Base-by-base conservation (phyloP, 208 protist genomes). In the Entamoeba invadens region DNA sequence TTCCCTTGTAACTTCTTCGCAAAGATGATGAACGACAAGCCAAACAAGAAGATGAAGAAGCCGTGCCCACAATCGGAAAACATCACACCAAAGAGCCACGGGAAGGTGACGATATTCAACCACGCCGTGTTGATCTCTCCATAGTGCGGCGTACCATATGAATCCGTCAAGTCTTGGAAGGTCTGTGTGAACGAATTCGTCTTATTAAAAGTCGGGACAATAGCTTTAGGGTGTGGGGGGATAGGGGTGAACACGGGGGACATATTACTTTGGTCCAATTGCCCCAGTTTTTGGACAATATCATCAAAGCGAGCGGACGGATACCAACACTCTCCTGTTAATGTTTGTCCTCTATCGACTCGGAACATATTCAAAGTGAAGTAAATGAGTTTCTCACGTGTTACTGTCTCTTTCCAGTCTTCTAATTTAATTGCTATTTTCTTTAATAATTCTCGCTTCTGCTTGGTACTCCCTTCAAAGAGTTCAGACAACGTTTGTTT, bases 71-170 rank as follows among this genome's bases (percentile, higher is more conserved):
- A 96, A 95, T 99, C 99, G 93, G 98, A 98, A 96, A 99, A 99
- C 99, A 99, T 99, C 93, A 99, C 97, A 93, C 97, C 98, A 95
- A 99, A 99, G 4, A 99, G 96, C 96, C 99, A 99, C 38, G 99
- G 99, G 96, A 99, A 99, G 45, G 98, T 99, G 47, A 99, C 97
- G 10, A 95, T 46, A 46, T 94, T 93, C 14, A 96, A 93, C 8
- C 93, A 92, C 25, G 93, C 94, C 21, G 95, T 95, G 51, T 96
- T 96, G 35, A 96, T 91, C 87, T 98, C 97, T 91, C 96, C 92
- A 94, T 97, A 97, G 18, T 96, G 94, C 6, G 98, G 97, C 95
- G 98, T 96, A 95, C 98, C 98, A 96, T 99, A 99, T 44, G 98
- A 97, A 96, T 99, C 98, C 6, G 99, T 98, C 94, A 99, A 98